phyloP scores from a whole-genome alignment of 2,329 filamentous ascomycete genomes.

The Cadophora gregata region DNA sequence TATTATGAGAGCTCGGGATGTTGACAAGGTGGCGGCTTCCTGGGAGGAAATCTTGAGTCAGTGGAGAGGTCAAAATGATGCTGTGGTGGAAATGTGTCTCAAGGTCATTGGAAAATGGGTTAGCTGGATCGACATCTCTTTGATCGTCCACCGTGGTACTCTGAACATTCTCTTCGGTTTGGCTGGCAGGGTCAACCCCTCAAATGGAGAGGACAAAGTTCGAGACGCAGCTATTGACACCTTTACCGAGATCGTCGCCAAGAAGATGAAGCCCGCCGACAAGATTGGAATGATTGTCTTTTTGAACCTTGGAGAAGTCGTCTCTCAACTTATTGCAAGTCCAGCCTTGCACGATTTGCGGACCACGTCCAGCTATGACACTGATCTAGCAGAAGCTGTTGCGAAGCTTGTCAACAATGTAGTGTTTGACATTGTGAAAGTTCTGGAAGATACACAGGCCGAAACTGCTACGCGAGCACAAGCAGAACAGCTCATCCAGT shows the following conservation, averaged over 20 bases:
- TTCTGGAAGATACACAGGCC: conserved; percentile 72
- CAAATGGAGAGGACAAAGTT: conserved; percentile 74
- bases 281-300: conserved; percentile 95
- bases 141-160: conserved; percentile 90
- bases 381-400: conserved; percentile 91
- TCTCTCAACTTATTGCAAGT: conserved; percentile 84
- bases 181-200: conserved; percentile 73
- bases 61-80: conserved; percentile 70
- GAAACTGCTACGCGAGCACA: conserved; percentile 70
- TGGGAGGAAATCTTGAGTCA: conserved; percentile 90
- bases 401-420: conserved; percentile 95
- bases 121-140: conserved; percentile 96
- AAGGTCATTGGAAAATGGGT: conserved; percentile 97
- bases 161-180: conserved; percentile 85
- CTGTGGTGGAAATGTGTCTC: conserved; percentile 84
- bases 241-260: conserved; percentile 93
- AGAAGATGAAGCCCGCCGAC: conserved; percentile 95
- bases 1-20: conserved; percentile 82
- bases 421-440: conserved; percentile 84
- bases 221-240: conserved; percentile 92
- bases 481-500: conserved; percentile 81
- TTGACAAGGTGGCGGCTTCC: conserved; percentile 83
- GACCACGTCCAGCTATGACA: conserved; percentile 87
- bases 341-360: conserved; percentile 80
- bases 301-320: conserved; percentile 84